Percentiles rank a stretch among this genome's conserved stretches.
Evolutionary conservation across 495 filamentous ascomycete genomes (phyloP).

Genomic region (Alectoria sarmentosa): DNA sequence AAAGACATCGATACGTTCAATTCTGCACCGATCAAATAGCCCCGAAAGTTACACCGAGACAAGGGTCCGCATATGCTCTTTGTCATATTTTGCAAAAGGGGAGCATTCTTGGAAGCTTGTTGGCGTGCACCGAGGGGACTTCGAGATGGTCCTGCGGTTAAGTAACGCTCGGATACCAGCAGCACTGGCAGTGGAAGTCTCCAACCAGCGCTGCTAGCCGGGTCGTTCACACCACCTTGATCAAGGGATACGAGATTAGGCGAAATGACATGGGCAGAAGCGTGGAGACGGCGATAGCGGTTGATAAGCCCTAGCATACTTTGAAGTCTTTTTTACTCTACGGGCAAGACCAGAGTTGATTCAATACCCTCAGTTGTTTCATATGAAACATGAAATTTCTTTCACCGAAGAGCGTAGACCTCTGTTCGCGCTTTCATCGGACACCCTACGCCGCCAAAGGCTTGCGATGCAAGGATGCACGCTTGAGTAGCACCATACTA

Average conservation of each 20-base stretch:
- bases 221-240: background rate
- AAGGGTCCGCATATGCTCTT: background rate
- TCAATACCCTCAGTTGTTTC: background rate
- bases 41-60: background rate
- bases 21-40: background rate
- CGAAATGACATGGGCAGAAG: background rate
- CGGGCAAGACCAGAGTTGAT: background rate
- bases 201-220: background rate
- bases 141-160: background rate
- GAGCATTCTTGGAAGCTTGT: background rate
- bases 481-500: background rate
- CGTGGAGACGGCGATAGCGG: background rate
- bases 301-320: background rate
- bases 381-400: background rate
- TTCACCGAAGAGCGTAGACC: background rate
- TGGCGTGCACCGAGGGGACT: background rate
- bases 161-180: slow-evolving; percentile 4
- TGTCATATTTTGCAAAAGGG: background rate
- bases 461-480: background rate
- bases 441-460: background rate
- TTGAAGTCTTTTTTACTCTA: background rate
- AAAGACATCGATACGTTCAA: background rate
- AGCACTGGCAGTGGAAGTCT: background rate
- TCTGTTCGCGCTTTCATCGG: background rate
- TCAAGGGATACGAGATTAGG: background rate